These are phyloP conservation scores for Solidago caesia DNA, from an alignment of 129 eudicot genomes.

Conservation along the genomic window DNA sequence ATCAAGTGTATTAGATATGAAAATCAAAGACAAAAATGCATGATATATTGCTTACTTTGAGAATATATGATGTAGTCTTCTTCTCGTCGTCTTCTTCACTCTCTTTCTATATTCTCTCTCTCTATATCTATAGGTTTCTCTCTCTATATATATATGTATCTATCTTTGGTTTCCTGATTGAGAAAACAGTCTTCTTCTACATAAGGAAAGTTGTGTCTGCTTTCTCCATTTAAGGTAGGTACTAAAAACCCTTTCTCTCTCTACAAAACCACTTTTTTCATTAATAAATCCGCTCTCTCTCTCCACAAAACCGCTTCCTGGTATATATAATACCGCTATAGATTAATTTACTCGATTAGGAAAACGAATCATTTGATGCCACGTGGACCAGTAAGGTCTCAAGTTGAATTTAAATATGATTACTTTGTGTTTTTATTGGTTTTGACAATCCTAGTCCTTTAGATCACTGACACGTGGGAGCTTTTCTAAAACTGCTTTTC, in stretches of 20 bases:
- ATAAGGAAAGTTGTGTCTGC: conserved; percentile 35
- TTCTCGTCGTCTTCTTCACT: conserved; percentile 12
- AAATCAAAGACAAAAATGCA: too few relatives aligned
- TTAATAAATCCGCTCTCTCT: conserved; percentile 6
- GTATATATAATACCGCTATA: conserved; percentile 23
- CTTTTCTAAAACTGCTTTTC: conserved; percentile 27
- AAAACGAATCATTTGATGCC: conserved; percentile 19
- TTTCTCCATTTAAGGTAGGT: conserved; percentile 34
- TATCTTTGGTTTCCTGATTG: conserved; percentile 31
- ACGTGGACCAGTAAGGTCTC: conserved; percentile 28
- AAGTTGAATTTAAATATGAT: not conserved
- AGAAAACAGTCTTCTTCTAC: conserved; percentile 36
- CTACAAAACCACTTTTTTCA: conserved; percentile 24
- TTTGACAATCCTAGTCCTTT: conserved; percentile 27
- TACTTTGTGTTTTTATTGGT: not conserved
- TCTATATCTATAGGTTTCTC: conserved; percentile 2
- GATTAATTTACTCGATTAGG: conserved; percentile 25
- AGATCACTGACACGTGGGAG: conserved; percentile 39
- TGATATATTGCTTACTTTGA: too few relatives aligned
- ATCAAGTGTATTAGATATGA: too few relatives aligned
- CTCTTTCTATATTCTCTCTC: conserved; percentile 17
- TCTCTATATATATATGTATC: conserved; percentile 6
- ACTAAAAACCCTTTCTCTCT: conserved; percentile 21
- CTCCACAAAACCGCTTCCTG: conserved; percentile 10
- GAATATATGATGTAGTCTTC: too few relatives aligned